Percentiles rank a stretch among this genome's conserved stretches.
These are phyloP conservation scores for Wickerhamiella shivajii DNA, from an alignment of 805 yeast species.

Conservation along the genomic window DNA sequence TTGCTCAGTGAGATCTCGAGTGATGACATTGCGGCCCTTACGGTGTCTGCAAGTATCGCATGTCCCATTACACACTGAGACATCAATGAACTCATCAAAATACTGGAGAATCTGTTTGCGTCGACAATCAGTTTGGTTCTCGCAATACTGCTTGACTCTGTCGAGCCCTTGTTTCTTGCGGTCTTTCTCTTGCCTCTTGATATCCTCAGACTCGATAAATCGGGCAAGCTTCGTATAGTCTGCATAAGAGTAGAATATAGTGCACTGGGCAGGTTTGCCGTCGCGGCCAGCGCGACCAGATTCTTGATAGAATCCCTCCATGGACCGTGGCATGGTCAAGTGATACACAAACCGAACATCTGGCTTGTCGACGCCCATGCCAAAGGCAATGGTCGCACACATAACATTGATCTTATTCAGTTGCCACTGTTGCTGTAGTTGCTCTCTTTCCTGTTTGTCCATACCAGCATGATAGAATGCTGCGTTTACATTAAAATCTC, in stretches of 20 bases:
- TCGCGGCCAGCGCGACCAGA: slow-evolving; percentile 98
- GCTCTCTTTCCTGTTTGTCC: slow-evolving; percentile 55
- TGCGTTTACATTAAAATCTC: slow-evolving; percentile 43
- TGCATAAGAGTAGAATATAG: slow-evolving; percentile 62
- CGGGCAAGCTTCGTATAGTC: slow-evolving; percentile 68
- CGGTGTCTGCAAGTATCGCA: slow-evolving; percentile 42
- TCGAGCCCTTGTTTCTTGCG: slow-evolving; percentile 62
- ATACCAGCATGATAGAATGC: slow-evolving; percentile 92
- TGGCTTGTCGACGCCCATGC: slow-evolving; percentile 97
- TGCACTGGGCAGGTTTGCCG: slow-evolving; percentile 68
- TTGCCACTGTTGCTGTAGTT: slow-evolving; percentile 79
- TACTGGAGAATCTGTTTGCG: slow-evolving; percentile 78
- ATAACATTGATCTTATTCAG: slow-evolving; percentile 52
- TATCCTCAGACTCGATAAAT: slow-evolving; percentile 38
- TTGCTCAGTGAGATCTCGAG: slow-evolving; percentile 58
- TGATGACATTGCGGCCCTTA: slow-evolving; percentile 27
- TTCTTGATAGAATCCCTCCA: slow-evolving; percentile 96
- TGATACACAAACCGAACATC: slow-evolving; percentile 90
- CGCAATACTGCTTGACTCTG: slow-evolving; percentile 84
- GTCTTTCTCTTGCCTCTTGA: slow-evolving; percentile 36
- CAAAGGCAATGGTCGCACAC: slow-evolving; percentile 96
- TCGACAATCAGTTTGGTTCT: slow-evolving; percentile 79
- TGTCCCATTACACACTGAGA: slow-evolving; percentile 45
- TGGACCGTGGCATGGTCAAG: slow-evolving; percentile 69
- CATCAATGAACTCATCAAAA: slow-evolving; percentile 70